phyloP scores from a whole-genome alignment of 306 rosid species.

The Inga leiocalycina region DNA sequence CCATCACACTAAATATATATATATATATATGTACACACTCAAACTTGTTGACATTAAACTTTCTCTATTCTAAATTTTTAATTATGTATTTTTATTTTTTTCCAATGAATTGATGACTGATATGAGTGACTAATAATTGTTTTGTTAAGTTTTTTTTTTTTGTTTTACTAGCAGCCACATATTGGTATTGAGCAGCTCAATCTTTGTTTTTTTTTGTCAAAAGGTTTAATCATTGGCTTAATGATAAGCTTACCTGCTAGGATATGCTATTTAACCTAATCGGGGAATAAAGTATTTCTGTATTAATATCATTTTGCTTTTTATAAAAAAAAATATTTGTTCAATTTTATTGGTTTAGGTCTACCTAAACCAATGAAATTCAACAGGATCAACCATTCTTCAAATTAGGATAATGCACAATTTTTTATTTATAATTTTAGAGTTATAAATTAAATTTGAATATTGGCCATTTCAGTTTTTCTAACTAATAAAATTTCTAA shows the following conservation, averaged over 20 bases:
- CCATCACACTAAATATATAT: too few species aligned
- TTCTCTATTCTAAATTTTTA: not conserved
- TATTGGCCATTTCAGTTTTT: not conserved
- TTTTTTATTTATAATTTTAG: too few species aligned
- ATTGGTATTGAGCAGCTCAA: not conserved
- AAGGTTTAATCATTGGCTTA: not conserved
- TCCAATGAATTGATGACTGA: not conserved
- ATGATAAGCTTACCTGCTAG: not conserved
- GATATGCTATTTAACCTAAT: not conserved
- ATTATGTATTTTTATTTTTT: not conserved
- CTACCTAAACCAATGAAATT: too few species aligned
- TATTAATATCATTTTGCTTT: too few species aligned
- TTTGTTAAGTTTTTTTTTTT: not conserved
- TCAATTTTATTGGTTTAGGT: too few species aligned
- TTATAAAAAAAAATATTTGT: too few species aligned
- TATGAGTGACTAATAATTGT: not conserved
- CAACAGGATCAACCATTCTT: too few species aligned
- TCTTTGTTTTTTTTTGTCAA: not conserved
- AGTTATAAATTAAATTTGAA: too few species aligned
- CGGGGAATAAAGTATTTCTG: not conserved
- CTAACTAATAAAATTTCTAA: too few species aligned
- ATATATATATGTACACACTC: too few species aligned
- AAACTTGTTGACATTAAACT: too few species aligned
- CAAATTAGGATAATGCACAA: not conserved
- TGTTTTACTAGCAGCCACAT: not conserved